Percentiles rank a stretch among this genome's conserved stretches.
These are phyloP conservation scores for Heliamphora exappendiculata DNA, from an alignment of 148 eudicot genomes.

Conservation along the genomic window DNA sequence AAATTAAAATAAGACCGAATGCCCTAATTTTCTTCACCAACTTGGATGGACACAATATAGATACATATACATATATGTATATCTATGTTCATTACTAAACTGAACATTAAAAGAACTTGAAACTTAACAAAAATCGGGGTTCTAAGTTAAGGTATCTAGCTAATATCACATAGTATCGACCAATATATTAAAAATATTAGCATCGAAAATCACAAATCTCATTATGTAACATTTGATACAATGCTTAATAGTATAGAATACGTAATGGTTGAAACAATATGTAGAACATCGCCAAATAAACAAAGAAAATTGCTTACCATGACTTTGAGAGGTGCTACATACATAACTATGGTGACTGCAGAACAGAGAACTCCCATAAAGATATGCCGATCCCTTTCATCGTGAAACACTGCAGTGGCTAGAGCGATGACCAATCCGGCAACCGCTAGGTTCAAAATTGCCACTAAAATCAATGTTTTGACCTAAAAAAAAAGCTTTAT, in stretches of 20 bases:
- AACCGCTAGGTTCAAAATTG: constrained; percentile 15
- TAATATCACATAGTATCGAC: no score
- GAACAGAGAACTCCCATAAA: constrained; percentile 32
- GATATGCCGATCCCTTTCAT: constrained; percentile 18
- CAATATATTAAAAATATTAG: no score
- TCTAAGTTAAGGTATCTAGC: no score
- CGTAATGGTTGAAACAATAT: no score
- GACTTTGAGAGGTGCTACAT: constrained; percentile 30
- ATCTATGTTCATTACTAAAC: background rate
- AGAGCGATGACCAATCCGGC: constrained; percentile 16
- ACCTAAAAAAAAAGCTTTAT: background rate
- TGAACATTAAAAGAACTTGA: background rate
- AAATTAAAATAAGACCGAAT: background rate
- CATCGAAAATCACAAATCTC: no score
- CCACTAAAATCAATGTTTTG: constrained; percentile 19
- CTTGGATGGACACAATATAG: no score
- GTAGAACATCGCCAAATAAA: no score
- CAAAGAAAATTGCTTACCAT: constrained; percentile 19
- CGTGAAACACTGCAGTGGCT: constrained; percentile 19
- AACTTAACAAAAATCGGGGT: background rate
- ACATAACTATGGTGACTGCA: constrained; percentile 28
- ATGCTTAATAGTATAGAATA: no score
- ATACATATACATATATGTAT: background rate
- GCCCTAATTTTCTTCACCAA: no score
- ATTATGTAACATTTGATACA: no score